phyloP scores from a whole-genome alignment of 208 protist genomes.

The Wallacemonas sp. region DNA sequence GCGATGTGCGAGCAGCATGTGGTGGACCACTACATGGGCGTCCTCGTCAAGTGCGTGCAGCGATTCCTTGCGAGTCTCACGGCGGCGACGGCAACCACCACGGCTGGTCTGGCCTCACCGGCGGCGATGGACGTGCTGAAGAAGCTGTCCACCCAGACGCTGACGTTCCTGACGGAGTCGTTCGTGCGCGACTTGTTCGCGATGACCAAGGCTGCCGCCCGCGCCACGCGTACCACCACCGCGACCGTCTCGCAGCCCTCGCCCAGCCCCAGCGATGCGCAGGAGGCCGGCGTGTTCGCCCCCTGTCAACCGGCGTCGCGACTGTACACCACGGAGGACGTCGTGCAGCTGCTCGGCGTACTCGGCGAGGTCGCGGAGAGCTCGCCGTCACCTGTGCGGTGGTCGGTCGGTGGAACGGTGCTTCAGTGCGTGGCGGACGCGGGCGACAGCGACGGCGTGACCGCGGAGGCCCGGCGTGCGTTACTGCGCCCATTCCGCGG shows the following conservation, averaged over 20 bases:
- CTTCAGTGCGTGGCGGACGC: conserved; percentile 10
- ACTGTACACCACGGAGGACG: neutral
- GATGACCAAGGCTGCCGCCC: neutral
- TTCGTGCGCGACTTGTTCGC: conserved; percentile 1
- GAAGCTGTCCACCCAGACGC: neutral
- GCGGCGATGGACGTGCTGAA: conserved; percentile 3
- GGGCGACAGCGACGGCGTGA: neutral
- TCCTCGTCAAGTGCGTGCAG: conserved; percentile 1
- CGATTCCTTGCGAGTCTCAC: neutral
- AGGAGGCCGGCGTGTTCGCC: neutral
- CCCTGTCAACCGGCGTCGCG: neutral
- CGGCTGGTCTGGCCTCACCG: neutral
- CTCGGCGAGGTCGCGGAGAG: neutral
- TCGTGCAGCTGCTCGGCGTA: neutral
- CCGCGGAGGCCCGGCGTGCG: neutral
- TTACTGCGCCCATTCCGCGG: neutral
- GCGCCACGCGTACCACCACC: neutral
- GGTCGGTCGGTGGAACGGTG: neutral
- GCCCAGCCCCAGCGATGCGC: neutral
- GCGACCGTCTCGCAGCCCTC: neutral
- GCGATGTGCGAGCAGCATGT: neutral
- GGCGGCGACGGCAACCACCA: neutral
- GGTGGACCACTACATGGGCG: neutral
- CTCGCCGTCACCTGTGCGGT: neutral
- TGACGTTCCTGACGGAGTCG: neutral